Evolutionary conservation across 768 basidiomycete genomes (phyloP).

Genomic region (Naematelia encephala): DNA sequence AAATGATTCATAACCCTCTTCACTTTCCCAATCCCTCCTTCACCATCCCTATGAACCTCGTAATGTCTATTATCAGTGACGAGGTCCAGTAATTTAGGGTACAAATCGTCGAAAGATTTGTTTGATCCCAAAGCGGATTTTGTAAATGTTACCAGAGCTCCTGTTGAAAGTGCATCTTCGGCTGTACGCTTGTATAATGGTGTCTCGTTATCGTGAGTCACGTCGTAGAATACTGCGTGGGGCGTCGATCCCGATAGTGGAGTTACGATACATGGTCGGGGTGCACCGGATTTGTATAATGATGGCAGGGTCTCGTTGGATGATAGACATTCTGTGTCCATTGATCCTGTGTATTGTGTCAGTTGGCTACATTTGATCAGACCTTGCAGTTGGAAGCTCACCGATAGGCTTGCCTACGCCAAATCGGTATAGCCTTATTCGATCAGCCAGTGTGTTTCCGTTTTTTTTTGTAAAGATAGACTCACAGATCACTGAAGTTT

Average conservation of each 20-base stretch:
- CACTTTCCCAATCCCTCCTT: constrained; percentile 53
- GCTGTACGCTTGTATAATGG: constrained; percentile 84
- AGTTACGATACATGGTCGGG: constrained; percentile 68
- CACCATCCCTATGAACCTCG: constrained; percentile 54
- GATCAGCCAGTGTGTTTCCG: constrained; percentile 12
- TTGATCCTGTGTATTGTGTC: constrained; percentile 62
- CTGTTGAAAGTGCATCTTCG: constrained; percentile 92
- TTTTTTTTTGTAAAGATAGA: constrained; percentile 1
- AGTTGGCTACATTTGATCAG: too few relatives aligned
- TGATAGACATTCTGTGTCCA: constrained; percentile 84
- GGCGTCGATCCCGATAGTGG: constrained; percentile 81
- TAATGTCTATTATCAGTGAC: constrained; percentile 80
- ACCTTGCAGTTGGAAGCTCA: too few relatives aligned
- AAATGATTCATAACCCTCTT: constrained; percentile 75
- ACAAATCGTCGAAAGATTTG: constrained; percentile 95
- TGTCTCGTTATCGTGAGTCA: constrained; percentile 97
- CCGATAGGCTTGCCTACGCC: constrained; percentile 92
- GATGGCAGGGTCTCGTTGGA: constrained; percentile 71
- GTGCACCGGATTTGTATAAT: constrained; percentile 76
- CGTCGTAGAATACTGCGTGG: constrained; percentile 90
- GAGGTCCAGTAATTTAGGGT: constrained; percentile 87
- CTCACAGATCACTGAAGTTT: constrained; percentile 72
- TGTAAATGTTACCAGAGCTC: constrained; percentile 86
- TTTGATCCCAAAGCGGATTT: constrained; percentile 85
- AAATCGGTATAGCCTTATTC: constrained; percentile 65